These are phyloP conservation scores for Monilinia laxa DNA, from an alignment of 2,329 filamentous ascomycete species.

Conservation along the genomic window DNA sequence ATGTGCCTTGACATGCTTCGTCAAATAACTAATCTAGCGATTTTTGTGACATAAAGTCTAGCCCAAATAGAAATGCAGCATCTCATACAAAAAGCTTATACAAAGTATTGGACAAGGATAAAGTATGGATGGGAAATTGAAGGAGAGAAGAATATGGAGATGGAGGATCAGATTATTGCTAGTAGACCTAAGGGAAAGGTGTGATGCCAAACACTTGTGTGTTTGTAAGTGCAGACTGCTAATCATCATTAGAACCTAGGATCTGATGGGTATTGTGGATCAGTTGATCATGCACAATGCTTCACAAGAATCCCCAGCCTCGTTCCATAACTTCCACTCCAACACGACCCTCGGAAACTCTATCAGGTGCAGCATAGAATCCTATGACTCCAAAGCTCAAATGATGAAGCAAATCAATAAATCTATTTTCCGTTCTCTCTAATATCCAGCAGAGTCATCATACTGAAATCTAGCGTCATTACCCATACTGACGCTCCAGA, in stretches of 20 bases:
- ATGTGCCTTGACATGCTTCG: slow-evolving; percentile 47
- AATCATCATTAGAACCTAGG: too few relatives aligned
- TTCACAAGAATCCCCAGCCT: background rate
- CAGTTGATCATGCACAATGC: background rate
- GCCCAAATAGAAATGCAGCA: slow-evolving; percentile 69
- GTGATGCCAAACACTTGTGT: too few relatives aligned
- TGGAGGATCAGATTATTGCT: slow-evolving; percentile 64
- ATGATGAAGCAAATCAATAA: background rate
- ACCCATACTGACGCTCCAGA: too few relatives aligned
- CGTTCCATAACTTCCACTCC: background rate
- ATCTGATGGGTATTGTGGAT: too few relatives aligned
- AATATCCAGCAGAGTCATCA: too few relatives aligned
- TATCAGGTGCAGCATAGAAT: background rate
- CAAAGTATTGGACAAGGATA: slow-evolving; percentile 51
- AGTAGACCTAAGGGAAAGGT: slow-evolving; percentile 18
- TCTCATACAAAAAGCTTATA: slow-evolving; percentile 62
- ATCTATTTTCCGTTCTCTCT: background rate
- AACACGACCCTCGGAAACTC: background rate
- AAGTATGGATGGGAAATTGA: slow-evolving; percentile 53
- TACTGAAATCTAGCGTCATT: too few relatives aligned
- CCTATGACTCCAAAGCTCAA: background rate
- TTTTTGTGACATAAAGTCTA: slow-evolving; percentile 40
- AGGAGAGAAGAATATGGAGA: slow-evolving; percentile 50
- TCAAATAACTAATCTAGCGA: slow-evolving; percentile 35
- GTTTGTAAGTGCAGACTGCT: too few relatives aligned